Conservation (phyloP, 2,329 filamentous ascomycete species). For the Ceratocystiopsis minuta region DNA sequence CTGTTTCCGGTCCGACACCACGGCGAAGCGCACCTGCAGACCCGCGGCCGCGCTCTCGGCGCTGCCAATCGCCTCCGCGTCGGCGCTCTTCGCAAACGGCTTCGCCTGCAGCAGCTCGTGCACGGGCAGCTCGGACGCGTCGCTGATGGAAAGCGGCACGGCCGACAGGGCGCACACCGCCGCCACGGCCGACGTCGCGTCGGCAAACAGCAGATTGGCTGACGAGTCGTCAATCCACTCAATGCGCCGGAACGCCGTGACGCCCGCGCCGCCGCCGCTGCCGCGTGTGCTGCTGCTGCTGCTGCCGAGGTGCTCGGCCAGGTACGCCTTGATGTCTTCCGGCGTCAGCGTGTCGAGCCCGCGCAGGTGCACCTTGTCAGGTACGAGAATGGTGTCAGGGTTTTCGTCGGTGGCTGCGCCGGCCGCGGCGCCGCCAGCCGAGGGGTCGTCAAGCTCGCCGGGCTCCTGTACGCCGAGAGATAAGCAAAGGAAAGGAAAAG, state of each 20-base stretch:
- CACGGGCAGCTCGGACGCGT: conserved; percentile 35
- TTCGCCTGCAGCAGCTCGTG: conserved; percentile 55
- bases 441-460: conserved; percentile 21
- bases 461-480: conserved; percentile 15
- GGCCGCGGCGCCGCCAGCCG: neutral
- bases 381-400: conserved; percentile 13
- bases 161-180: conserved; percentile 36
- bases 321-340: conserved; percentile 59
- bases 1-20: conserved; percentile 62
- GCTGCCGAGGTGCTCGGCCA: conserved; percentile 44
- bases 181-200: conserved; percentile 30
- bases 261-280: conserved; percentile 18
- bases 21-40: conserved; percentile 56
- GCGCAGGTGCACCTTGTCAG: conserved; percentile 62
- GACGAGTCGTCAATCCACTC: conserved; percentile 95
- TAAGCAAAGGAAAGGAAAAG: neutral
- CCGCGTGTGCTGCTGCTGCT: conserved; percentile 21
- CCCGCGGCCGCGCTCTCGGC: conserved; percentile 47
- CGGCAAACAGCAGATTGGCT: conserved; percentile 65
- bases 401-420: conserved; percentile 12
- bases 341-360: conserved; percentile 72
- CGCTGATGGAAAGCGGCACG: conserved; percentile 26
- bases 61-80: conserved; percentile 15
- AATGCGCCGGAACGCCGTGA: conserved; percentile 37
- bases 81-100: conserved; percentile 45